These are phyloP conservation scores for Didymella segeticola DNA, from an alignment of 2,329 filamentous ascomycete species.

Conservation along the genomic window DNA sequence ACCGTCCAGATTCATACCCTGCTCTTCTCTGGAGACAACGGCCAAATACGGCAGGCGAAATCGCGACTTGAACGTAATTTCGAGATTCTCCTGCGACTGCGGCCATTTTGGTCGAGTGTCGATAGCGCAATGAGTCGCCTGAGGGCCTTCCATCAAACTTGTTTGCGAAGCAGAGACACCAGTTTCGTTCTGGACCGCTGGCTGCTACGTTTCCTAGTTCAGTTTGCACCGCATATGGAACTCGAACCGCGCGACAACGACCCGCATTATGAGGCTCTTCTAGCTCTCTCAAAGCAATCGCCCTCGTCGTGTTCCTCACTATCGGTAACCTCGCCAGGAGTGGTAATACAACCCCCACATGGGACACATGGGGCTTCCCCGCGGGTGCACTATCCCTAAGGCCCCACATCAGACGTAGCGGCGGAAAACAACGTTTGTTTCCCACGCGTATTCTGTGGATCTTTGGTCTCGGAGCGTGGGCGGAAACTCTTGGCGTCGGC, in stretches of 20 bases:
- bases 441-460: slow-evolving; percentile 17
- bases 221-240: slow-evolving; percentile 36
- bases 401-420: slow-evolving; percentile 22
- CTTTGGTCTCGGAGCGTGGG: slow-evolving; percentile 1
- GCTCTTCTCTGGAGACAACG: slow-evolving; percentile 30
- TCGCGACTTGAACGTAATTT: slow-evolving; percentile 34
- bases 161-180: slow-evolving; percentile 34
- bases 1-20: slow-evolving; percentile 34
- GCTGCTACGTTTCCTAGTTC: slow-evolving; percentile 33
- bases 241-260: slow-evolving; percentile 36
- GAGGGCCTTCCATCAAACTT: slow-evolving; percentile 35
- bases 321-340: slow-evolving; percentile 20
- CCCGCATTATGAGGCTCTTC: slow-evolving; percentile 32
- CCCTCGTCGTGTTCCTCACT: slow-evolving; percentile 31
- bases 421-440: slow-evolving; percentile 27
- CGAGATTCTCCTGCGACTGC: slow-evolving; percentile 28
- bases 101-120: slow-evolving; percentile 33
- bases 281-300: slow-evolving; percentile 33
- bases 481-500: slow-evolving; percentile 15
- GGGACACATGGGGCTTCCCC: slow-evolving; percentile 12
- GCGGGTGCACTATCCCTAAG: not conserved
- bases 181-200: slow-evolving; percentile 36
- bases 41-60: slow-evolving; percentile 30
- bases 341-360: slow-evolving; percentile 11
- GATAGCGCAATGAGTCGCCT: slow-evolving; percentile 35